These are phyloP conservation scores for Cryptococcus sp. DNA, from an alignment of 1,284 basidiomycete genomes.

Conservation along the genomic window DNA sequence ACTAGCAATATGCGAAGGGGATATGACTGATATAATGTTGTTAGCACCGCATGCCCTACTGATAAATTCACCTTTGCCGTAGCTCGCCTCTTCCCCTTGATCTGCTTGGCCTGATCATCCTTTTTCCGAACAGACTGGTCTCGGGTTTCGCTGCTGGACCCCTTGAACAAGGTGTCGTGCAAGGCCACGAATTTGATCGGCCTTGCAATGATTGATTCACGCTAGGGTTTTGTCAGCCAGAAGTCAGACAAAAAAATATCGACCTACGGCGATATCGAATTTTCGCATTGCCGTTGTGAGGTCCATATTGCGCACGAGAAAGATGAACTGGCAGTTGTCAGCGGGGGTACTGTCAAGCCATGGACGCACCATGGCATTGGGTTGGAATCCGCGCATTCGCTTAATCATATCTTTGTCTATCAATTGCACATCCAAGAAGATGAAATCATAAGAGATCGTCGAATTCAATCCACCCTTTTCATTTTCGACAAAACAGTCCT, in stretches of 20 bases:
- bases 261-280: constrained; percentile 23
- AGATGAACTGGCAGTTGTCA: constrained; percentile 30
- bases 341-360: background rate
- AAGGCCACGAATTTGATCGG: constrained; percentile 45
- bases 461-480: constrained; percentile 28
- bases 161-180: constrained; percentile 24
- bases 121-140: background rate
- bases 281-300: constrained; percentile 26
- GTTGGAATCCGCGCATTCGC: constrained; percentile 31
- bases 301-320: constrained; percentile 37
- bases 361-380: constrained; percentile 27
- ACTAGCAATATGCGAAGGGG: constrained; percentile 48
- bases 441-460: constrained; percentile 20
- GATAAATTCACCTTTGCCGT: background rate
- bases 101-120: background rate
- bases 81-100: background rate
- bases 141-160: background rate
- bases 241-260: background rate
- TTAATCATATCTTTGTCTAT: constrained; percentile 16
- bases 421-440: constrained; percentile 32
- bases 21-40: constrained; percentile 5
- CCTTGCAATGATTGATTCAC: constrained; percentile 41
- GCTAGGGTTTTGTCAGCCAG: constrained; percentile 10
- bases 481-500: constrained; percentile 20
- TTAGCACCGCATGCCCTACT: background rate